Evolutionary conservation across 768 basidiomycete species (phyloP).

Genomic region (Pisolithus sp.): DNA sequence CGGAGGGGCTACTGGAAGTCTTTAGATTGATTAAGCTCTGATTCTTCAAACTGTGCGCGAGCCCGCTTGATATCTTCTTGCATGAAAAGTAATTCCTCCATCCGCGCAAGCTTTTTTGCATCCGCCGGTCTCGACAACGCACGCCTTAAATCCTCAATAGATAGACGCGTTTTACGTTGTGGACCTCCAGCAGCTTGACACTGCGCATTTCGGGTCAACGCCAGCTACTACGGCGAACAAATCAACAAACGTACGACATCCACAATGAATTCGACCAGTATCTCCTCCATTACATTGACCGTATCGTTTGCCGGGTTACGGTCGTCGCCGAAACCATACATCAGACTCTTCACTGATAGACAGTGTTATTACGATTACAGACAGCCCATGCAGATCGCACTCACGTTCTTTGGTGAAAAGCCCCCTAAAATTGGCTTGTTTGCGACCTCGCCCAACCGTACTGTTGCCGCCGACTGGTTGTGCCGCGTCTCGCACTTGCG

Average conservation of each 20-base stretch:
- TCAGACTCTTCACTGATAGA: slow-evolving; percentile 65
- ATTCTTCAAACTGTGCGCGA: slow-evolving; percentile 66
- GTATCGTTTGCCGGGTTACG: slow-evolving; percentile 83
- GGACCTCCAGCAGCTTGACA: slow-evolving; percentile 69
- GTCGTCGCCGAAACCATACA: slow-evolving; percentile 95
- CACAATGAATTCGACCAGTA: slow-evolving; percentile 82
- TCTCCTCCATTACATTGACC: slow-evolving; percentile 90
- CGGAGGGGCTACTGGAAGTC: slow-evolving; percentile 32
- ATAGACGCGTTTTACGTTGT: slow-evolving; percentile 65
- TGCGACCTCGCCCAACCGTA: slow-evolving; percentile 45
- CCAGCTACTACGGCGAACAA: slow-evolving; percentile 2
- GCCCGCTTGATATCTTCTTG: slow-evolving; percentile 92
- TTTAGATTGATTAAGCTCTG: slow-evolving; percentile 40
- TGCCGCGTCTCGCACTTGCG: slow-evolving; percentile 41
- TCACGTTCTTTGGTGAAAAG: slow-evolving; percentile 76
- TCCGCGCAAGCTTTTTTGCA: slow-evolving; percentile 83
- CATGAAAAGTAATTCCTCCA: slow-evolving; percentile 91
- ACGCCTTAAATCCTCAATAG: slow-evolving; percentile 80
- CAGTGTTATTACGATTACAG: slow-evolving; percentile 1
- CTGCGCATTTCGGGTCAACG: slow-evolving; percentile 30
- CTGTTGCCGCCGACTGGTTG: slow-evolving; percentile 33
- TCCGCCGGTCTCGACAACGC: slow-evolving; percentile 81
- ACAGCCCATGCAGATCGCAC: slow-evolving; percentile 25
- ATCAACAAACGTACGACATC: slow-evolving; percentile 63
- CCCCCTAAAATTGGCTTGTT: slow-evolving; percentile 65